Percentiles rank a stretch among this genome's conserved stretches.
Conservation (phyloP, 495 filamentous ascomycete species). For the Mytilinidion resinicola region DNA sequence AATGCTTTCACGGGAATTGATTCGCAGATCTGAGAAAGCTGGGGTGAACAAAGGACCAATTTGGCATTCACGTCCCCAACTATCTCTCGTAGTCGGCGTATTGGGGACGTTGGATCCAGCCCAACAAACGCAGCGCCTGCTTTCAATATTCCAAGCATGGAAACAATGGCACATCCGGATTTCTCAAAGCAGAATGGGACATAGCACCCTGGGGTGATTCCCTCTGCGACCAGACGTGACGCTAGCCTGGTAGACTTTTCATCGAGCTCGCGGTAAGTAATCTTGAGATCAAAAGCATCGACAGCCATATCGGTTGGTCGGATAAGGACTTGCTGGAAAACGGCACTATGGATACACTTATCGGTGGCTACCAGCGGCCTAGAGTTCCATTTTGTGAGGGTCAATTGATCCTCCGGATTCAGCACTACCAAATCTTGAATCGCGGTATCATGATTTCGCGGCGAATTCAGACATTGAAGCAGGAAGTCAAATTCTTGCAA, state of each 20-base stretch:
- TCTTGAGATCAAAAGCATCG: conserved; percentile 30
- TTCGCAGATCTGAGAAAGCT: background rate
- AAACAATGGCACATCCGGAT: conserved; percentile 13
- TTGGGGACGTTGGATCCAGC: conserved; percentile 19
- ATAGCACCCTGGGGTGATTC: conserved; percentile 34
- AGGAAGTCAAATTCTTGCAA: conserved; percentile 20
- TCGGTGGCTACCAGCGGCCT: conserved; percentile 25
- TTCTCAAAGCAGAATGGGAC: conserved; percentile 26
- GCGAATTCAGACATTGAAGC: conserved; percentile 10
- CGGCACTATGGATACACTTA: conserved; percentile 48
- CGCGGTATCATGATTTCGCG: background rate
- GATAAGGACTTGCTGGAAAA: too few relatives aligned
- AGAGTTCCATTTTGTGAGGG: background rate
- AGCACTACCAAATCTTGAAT: conserved; percentile 5
- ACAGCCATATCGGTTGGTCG: conserved; percentile 12
- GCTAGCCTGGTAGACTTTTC: conserved; percentile 35
- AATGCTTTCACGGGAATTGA: background rate
- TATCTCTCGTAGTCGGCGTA: conserved; percentile 19
- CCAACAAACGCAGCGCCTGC: conserved; percentile 27
- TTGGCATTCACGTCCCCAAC: conserved; percentile 19
- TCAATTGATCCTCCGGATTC: too few relatives aligned
- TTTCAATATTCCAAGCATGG: conserved; percentile 25
- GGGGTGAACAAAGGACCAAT: background rate
- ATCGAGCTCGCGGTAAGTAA: conserved; percentile 36
- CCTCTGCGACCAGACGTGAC: conserved; percentile 24